Percentiles rank a stretch among this genome's conserved stretches.
Conservation (phyloP, 305 asterid species). For the Fraxinus baroniana region DNA sequence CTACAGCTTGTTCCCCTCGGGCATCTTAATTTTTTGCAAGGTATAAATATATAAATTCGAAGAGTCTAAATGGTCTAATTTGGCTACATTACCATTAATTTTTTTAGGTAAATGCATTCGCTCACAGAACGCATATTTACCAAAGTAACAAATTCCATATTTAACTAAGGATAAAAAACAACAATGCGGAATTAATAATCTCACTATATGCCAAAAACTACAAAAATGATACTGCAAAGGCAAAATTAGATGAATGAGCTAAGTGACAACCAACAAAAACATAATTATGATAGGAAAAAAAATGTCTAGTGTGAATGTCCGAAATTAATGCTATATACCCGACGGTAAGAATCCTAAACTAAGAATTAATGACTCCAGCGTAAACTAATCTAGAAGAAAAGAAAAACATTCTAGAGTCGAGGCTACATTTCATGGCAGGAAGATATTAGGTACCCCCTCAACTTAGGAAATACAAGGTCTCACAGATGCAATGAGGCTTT, state of each 20-base stretch:
- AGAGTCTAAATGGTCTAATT: neutral
- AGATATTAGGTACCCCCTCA: neutral
- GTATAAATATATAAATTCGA: neutral
- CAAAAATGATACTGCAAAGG: neutral
- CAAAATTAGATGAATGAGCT: neutral
- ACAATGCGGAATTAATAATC: no score
- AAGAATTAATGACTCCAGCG: neutral
- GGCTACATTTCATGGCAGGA: neutral
- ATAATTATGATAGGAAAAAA: neutral
- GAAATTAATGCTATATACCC: neutral
- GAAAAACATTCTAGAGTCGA: neutral
- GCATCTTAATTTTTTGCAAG: neutral
- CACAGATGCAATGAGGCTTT: neutral
- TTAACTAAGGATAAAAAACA: neutral
- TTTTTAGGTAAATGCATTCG: neutral
- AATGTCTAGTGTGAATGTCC: neutral
- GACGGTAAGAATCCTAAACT: neutral
- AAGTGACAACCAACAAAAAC: neutral
- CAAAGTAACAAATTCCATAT: neutral
- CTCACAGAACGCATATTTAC: neutral
- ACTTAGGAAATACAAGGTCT: neutral
- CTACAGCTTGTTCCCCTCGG: neutral
- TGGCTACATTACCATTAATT: neutral
- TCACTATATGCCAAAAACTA: neutral
- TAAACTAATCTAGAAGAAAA: neutral